Percentiles rank a stretch among this genome's conserved stretches.
phyloP scores from a whole-genome alignment of 768 basidiomycete species.

The Auricularia cornea region DNA sequence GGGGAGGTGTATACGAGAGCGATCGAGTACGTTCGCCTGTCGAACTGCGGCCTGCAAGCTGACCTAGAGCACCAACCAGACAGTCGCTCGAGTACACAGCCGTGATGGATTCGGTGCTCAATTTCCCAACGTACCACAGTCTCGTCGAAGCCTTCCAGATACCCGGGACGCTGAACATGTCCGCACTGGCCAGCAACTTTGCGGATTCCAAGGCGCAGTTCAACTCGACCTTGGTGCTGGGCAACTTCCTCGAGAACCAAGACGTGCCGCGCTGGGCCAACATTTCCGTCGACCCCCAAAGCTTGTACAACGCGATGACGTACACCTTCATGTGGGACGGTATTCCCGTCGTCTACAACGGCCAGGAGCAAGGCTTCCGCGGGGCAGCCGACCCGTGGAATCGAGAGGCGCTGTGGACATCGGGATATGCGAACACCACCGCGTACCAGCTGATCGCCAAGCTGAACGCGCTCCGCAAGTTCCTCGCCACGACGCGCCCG shows the following conservation, averaged over 20 bases:
- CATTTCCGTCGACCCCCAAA: slow-evolving; percentile 62
- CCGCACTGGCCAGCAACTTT: slow-evolving; percentile 45
- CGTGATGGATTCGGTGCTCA: slow-evolving; percentile 54
- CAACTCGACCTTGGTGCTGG: slow-evolving; percentile 39
- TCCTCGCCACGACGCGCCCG: slow-evolving; percentile 38
- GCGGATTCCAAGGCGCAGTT: slow-evolving; percentile 46
- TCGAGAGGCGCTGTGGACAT: slow-evolving; percentile 69
- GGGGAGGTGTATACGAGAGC: slow-evolving; percentile 65
- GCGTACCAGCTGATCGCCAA: slow-evolving; percentile 49
- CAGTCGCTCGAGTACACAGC: not conserved
- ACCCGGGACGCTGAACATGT: slow-evolving; percentile 58
- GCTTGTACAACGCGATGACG: slow-evolving; percentile 65
- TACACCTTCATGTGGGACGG: slow-evolving; percentile 70
- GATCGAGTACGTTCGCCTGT: slow-evolving; percentile 31
- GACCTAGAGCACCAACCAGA: not conserved
- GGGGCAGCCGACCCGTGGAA: slow-evolving; percentile 67
- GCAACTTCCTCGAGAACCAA: slow-evolving; percentile 77
- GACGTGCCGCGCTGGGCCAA: slow-evolving; percentile 70
- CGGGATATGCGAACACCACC: slow-evolving; percentile 50
- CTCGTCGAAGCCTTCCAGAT: slow-evolving; percentile 59
- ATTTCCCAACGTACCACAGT: slow-evolving; percentile 62
- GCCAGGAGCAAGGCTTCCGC: slow-evolving; percentile 65
- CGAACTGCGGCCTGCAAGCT: not conserved
- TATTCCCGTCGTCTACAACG: slow-evolving; percentile 78
- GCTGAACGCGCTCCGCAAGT: slow-evolving; percentile 64